A percentile compares a stretch with the other conserved stretches of the same genome.
These are phyloP conservation scores for Castanea sativa DNA, from an alignment of 306 rosid species.

Conservation along the genomic window DNA sequence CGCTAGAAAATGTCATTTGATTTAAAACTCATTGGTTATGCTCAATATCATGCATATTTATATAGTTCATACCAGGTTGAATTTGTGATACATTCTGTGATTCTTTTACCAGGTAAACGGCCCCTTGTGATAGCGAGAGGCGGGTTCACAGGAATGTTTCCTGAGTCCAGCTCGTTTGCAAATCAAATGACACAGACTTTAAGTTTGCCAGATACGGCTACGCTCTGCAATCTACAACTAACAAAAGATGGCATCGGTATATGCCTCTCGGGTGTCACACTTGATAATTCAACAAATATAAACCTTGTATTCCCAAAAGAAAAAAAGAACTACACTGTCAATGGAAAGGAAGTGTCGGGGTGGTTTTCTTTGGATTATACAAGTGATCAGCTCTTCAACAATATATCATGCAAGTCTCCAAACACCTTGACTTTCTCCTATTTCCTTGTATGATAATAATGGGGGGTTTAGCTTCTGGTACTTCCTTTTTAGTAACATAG, in stretches of 20 bases:
- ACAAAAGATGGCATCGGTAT: constrained; percentile 64
- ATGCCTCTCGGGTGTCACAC: constrained; percentile 54
- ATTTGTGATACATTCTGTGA: not conserved
- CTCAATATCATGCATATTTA: no score
- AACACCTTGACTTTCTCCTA: not conserved
- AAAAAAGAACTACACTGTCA: constrained; percentile 32
- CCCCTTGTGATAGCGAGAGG: constrained; percentile 78
- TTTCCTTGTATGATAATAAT: not conserved
- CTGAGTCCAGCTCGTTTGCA: constrained; percentile 56
- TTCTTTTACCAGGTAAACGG: constrained; percentile 45
- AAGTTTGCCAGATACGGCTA: constrained; percentile 31
- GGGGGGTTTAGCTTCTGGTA: no score
- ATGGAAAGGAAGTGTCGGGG: constrained; percentile 53
- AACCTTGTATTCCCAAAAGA: constrained; percentile 37
- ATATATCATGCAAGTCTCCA: constrained; percentile 42
- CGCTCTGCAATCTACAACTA: constrained; percentile 69
- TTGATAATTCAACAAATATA: constrained; percentile 63
- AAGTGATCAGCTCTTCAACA: constrained; percentile 19
- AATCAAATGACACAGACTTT: constrained; percentile 19
- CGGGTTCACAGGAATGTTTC: constrained; percentile 74
- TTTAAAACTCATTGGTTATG: no score
- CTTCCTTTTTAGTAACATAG: no score
- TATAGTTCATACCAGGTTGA: no score
- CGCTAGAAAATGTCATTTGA: no score
- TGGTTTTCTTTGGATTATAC: constrained; percentile 66